phyloP scores from a whole-genome alignment of 306 rosid genomes.

The Sindora glabra region DNA sequence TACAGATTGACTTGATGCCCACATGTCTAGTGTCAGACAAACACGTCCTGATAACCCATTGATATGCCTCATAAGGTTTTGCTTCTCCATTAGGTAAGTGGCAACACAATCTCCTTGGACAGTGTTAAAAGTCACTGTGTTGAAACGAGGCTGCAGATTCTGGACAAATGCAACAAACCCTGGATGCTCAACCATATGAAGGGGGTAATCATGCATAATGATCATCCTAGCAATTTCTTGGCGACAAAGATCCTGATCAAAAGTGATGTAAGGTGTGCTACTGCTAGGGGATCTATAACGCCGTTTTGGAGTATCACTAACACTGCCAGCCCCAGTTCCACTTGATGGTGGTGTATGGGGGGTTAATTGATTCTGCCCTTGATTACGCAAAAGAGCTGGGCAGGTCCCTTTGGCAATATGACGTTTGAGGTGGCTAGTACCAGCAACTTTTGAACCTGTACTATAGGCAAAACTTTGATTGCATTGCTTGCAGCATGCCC shows the following conservation, averaged over 20 bases:
- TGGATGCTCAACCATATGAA: constrained; percentile 94
- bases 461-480: constrained; percentile 93
- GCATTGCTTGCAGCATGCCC: constrained; percentile 93
- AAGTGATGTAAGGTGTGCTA: constrained; percentile 47
- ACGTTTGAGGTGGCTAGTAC: constrained; percentile 93
- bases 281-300: constrained; percentile 60
- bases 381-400: constrained; percentile 62
- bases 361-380: constrained; percentile 46
- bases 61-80: constrained; percentile 47
- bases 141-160: constrained; percentile 89
- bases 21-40: constrained; percentile 75
- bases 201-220: constrained; percentile 93
- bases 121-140: constrained; percentile 81
- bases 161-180: constrained; percentile 83
- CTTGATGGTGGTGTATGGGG: constrained; percentile 58
- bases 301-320: constrained; percentile 54
- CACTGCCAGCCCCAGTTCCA: constrained; percentile 29
- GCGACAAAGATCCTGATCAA: constrained; percentile 83
- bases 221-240: constrained; percentile 94
- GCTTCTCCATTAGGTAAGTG: constrained; percentile 74
- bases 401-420: constrained; percentile 94
- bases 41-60: constrained; percentile 76
- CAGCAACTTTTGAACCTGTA: constrained; percentile 93
- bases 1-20: constrained; percentile 79
- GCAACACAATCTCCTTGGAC: constrained; percentile 96